Conservation (phyloP, 2,329 filamentous ascomycete species). For the Aspergillus sojae region DNA sequence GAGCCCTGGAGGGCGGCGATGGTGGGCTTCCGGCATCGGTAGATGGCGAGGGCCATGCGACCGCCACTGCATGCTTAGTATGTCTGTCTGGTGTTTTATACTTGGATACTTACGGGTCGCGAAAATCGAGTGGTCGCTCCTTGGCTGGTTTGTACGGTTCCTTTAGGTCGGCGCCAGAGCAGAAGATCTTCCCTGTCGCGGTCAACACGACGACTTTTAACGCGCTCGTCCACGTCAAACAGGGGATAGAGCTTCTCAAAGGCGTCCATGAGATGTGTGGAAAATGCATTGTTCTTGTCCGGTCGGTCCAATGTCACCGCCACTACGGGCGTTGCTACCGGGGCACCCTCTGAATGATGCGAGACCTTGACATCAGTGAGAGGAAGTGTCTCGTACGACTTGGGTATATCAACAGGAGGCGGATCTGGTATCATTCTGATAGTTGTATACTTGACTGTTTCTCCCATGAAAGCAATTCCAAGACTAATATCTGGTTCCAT, state of each 20-base stretch:
- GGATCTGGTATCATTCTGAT: slow-evolving; percentile 7
- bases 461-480: background rate
- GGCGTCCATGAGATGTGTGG: slow-evolving; percentile 51
- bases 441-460: too few relatives aligned
- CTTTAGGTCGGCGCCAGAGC: slow-evolving; percentile 58
- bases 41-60: slow-evolving; percentile 52
- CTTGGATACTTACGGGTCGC: slow-evolving; percentile 51
- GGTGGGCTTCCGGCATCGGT: slow-evolving; percentile 58
- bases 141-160: slow-evolving; percentile 47
- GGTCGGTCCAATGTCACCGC: slow-evolving; percentile 57
- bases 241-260: slow-evolving; percentile 36
- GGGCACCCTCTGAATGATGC: slow-evolving; percentile 45
- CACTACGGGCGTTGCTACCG: slow-evolving; percentile 49
- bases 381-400: slow-evolving; percentile 34
- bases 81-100: slow-evolving; percentile 35
- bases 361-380: slow-evolving; percentile 34
- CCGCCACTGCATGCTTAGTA: slow-evolving; percentile 38
- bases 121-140: slow-evolving; percentile 50
- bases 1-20: slow-evolving; percentile 58
- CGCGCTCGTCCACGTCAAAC: slow-evolving; percentile 57
- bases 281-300: slow-evolving; percentile 60
- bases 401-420: slow-evolving; percentile 22
- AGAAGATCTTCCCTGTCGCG: slow-evolving; percentile 47
- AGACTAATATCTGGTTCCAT: background rate
- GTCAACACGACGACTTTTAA: slow-evolving; percentile 57